Percentiles rank a stretch among this genome's conserved stretches.
Evolutionary conservation across 768 basidiomycete species (phyloP).

Genomic region (Tricholoma hemisulphureum): DNA sequence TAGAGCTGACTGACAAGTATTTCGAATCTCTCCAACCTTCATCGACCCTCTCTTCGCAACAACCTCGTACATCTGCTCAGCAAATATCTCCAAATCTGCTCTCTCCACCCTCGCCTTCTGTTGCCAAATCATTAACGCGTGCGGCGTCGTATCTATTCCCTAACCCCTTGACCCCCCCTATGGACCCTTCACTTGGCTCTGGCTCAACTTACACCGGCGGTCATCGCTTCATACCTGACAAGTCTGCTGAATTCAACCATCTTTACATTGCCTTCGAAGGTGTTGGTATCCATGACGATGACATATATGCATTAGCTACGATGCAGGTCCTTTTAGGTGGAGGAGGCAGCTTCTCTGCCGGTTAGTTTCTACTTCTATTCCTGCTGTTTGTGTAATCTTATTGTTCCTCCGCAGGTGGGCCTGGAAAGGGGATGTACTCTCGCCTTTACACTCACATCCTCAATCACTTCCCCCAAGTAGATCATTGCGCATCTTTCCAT

Average conservation of each 20-base stretch:
- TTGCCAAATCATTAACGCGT: conserved; percentile 69
- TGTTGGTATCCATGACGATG: conserved; percentile 84
- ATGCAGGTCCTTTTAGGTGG: conserved; percentile 95
- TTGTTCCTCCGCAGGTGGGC: conserved; percentile 60
- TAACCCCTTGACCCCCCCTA: conserved; percentile 27
- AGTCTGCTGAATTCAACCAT: conserved; percentile 78
- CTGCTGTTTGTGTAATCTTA: background rate
- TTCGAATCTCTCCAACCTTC: conserved; percentile 67
- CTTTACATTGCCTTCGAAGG: conserved; percentile 93
- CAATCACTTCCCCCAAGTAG: conserved; percentile 90
- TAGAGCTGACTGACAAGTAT: conserved; percentile 79
- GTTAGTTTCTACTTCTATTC: conserved; percentile 31
- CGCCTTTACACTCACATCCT: conserved; percentile 94
- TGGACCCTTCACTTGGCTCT: conserved; percentile 28
- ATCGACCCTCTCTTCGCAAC: conserved; percentile 20
- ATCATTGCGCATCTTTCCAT: conserved; percentile 96
- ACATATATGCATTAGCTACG: conserved; percentile 90
- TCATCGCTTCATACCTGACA: conserved; percentile 62
- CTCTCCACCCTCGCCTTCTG: conserved; percentile 48
- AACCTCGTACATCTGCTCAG: conserved; percentile 27
- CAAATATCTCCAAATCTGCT: conserved; percentile 58
- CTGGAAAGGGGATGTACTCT: conserved; percentile 99
- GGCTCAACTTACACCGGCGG: conserved; percentile 82
- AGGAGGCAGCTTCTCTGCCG: conserved; percentile 95
- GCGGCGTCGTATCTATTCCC: conserved; percentile 76